A percentile compares a stretch with the other conserved stretches of the same genome.
Conservation (phyloP, 768 basidiomycete species). For the Suillus ampliporus region DNA sequence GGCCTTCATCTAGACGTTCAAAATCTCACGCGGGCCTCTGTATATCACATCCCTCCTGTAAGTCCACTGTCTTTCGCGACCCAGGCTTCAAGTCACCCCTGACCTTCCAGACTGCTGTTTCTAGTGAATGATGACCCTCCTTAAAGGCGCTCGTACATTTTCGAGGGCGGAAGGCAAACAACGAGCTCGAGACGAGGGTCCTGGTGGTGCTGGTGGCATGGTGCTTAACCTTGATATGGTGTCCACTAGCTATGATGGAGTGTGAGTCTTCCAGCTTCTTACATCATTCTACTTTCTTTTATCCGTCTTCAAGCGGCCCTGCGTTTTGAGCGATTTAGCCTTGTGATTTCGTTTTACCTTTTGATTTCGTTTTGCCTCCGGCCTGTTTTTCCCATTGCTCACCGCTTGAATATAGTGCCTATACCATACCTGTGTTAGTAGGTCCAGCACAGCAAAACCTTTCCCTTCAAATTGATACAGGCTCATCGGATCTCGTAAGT, state of each 20-base stretch:
- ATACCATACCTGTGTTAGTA: slow-evolving; percentile 64
- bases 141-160: slow-evolving; percentile 4
- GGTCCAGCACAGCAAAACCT: slow-evolving; percentile 56
- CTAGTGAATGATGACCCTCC: slow-evolving; percentile 3
- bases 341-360: neutral
- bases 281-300: slow-evolving; percentile 4
- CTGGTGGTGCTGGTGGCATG: slow-evolving; percentile 57
- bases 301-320: neutral
- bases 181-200: slow-evolving; percentile 43
- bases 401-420: slow-evolving; percentile 50
- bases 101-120: slow-evolving; percentile 2
- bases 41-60: neutral
- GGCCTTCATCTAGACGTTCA: slow-evolving; percentile 5
- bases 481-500: slow-evolving; percentile 80
- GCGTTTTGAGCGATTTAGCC: neutral
- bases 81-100: neutral
- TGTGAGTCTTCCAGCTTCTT: slow-evolving; percentile 57
- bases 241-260: slow-evolving; percentile 57
- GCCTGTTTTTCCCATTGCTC: slow-evolving; percentile 12
- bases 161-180: slow-evolving; percentile 17
- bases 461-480: slow-evolving; percentile 78
- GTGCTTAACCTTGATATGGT: slow-evolving; percentile 63
- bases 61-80: neutral
- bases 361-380: too few relatives aligned
- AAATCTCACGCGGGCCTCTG: neutral